Percentiles rank a stretch among this genome's conserved stretches.
Conservation (phyloP, 768 basidiomycete species). For the Phlebiopsis gigantea region DNA sequence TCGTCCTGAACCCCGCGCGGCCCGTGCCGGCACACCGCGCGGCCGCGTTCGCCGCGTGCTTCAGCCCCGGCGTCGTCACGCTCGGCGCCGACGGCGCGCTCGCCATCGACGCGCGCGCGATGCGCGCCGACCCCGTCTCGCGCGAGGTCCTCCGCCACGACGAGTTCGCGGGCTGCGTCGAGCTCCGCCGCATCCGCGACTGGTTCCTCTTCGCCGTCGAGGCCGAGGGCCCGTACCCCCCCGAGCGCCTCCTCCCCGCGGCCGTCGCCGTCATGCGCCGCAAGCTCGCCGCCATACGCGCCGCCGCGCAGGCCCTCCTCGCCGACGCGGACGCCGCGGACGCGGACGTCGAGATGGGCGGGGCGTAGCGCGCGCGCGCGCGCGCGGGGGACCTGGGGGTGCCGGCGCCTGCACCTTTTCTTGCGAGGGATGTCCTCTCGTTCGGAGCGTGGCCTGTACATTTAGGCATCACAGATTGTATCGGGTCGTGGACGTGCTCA, state of each 20-base stretch:
- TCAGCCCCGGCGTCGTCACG: slow-evolving; percentile 76
- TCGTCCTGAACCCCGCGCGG: slow-evolving; percentile 60
- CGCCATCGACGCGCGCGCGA: slow-evolving; percentile 54
- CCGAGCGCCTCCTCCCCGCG: slow-evolving; percentile 78
- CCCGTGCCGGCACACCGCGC: slow-evolving; percentile 76
- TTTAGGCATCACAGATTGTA: too few relatives aligned
- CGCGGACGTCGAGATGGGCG: slow-evolving; percentile 53
- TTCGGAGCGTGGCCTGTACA: too few relatives aligned
- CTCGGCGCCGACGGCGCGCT: slow-evolving; percentile 56
- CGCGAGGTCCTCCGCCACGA: slow-evolving; percentile 89
- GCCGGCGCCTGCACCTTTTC: too few relatives aligned
- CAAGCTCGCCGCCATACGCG: slow-evolving; percentile 61
- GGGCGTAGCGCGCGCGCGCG: slow-evolving; percentile 24
- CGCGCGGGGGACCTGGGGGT: not conserved
- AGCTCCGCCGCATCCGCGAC: slow-evolving; percentile 82
- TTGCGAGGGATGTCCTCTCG: too few relatives aligned
- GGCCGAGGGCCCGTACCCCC: slow-evolving; percentile 84
- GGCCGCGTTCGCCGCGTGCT: slow-evolving; percentile 82
- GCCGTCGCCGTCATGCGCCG: slow-evolving; percentile 75
- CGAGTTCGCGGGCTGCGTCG: slow-evolving; percentile 81
- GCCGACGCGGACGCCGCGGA: slow-evolving; percentile 30
- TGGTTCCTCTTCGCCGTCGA: slow-evolving; percentile 92
- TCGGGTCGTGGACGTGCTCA: too few relatives aligned
- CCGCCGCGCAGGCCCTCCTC: slow-evolving; percentile 54
- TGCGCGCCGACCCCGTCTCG: slow-evolving; percentile 84